phyloP scores from a whole-genome alignment of 2,329 filamentous ascomycete genomes.

The Lojkania enalia region DNA sequence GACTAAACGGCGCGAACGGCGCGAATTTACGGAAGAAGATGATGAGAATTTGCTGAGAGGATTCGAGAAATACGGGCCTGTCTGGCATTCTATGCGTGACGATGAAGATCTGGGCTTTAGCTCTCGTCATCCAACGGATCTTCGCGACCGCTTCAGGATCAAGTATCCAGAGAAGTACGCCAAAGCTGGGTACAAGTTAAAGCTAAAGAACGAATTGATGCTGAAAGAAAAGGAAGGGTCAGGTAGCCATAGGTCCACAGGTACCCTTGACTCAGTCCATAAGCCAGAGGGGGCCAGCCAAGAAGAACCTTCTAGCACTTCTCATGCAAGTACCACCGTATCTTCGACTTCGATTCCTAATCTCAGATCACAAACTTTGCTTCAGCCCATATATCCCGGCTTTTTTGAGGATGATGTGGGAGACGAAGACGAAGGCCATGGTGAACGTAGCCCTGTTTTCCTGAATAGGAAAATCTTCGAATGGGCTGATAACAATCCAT shows the following conservation, averaged over 20 bases:
- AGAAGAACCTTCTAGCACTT: neutral
- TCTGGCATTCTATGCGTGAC: slow-evolving; percentile 63
- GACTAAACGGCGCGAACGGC: slow-evolving; percentile 56
- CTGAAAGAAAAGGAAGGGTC: slow-evolving; percentile 20
- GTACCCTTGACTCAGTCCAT: neutral
- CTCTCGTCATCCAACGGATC: slow-evolving; percentile 58
- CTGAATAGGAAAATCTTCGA: slow-evolving; percentile 45
- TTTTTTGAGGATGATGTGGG: slow-evolving; percentile 26
- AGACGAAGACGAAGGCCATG: slow-evolving; percentile 28
- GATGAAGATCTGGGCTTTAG: slow-evolving; percentile 57
- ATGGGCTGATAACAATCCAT: slow-evolving; percentile 42
- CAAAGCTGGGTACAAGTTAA: slow-evolving; percentile 49
- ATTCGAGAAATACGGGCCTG: slow-evolving; percentile 61
- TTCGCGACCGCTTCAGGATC: slow-evolving; percentile 65
- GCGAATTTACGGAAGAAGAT: slow-evolving; percentile 60
- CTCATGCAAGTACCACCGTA: neutral
- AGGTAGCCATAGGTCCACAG: neutral
- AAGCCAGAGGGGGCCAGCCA: no score
- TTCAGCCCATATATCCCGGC: slow-evolving; percentile 22
- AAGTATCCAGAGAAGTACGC: slow-evolving; percentile 62
- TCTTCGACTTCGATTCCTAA: slow-evolving; percentile 5
- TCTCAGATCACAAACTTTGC: slow-evolving; percentile 12
- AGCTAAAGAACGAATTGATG: slow-evolving; percentile 31
- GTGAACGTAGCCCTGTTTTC: slow-evolving; percentile 33
- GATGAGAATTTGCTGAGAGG: slow-evolving; percentile 62